These are phyloP conservation scores for Hebeloma cylindrosporum DNA, from an alignment of 768 basidiomycete species.

Conservation along the genomic window DNA sequence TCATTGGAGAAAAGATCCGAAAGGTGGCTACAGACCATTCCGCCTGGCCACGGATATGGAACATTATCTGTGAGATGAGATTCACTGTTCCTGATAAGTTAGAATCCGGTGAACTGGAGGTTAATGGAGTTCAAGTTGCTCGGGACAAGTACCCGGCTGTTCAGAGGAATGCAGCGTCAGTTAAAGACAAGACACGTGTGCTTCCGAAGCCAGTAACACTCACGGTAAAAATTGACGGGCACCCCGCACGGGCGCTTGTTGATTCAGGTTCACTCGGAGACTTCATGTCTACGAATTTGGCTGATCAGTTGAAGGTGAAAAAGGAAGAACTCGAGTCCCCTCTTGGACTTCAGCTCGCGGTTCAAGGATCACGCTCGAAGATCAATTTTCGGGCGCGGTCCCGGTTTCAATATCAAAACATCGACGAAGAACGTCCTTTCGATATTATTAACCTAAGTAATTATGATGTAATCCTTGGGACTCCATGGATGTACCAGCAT, in stretches of 20 bases:
- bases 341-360: constrained; percentile 35
- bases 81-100: too few species aligned
- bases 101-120: not conserved
- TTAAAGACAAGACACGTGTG: constrained; percentile 10
- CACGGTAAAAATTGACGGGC: constrained; percentile 26
- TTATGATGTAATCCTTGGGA: constrained; percentile 43
- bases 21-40: too few species aligned
- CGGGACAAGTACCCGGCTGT: not conserved
- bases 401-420: constrained; percentile 31
- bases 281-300: constrained; percentile 36
- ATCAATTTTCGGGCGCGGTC: constrained; percentile 27
- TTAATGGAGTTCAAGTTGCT: not conserved
- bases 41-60: too few species aligned
- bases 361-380: constrained; percentile 36
- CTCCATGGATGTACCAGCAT: constrained; percentile 38
- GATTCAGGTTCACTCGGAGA: constrained; percentile 39
- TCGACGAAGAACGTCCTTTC: constrained; percentile 27
- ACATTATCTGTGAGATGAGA: too few species aligned
- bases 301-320: constrained; percentile 32
- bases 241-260: too few species aligned
- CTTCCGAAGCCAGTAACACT: constrained; percentile 32
- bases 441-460: constrained; percentile 38
- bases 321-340: constrained; percentile 26
- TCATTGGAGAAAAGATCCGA: too few species aligned
- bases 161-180: constrained; percentile 15